phyloP scores from a whole-genome alignment of 208 protist genomes.

The Leishmania tropica region DNA sequence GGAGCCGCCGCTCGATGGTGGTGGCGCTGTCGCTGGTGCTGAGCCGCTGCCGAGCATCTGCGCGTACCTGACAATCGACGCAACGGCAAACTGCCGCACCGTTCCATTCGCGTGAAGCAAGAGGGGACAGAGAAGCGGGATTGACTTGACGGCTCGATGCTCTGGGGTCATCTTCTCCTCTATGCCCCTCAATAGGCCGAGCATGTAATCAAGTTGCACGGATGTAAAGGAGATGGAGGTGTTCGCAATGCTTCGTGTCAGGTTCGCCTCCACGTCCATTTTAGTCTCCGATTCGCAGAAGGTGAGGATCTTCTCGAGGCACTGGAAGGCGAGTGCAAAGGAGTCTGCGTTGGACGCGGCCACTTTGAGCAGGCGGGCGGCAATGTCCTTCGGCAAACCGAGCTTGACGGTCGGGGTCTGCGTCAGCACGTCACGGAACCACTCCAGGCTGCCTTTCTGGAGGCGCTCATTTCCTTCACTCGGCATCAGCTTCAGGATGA shows the following conservation, averaged over 20 bases:
- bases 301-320: constrained; percentile 38
- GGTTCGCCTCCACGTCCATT: constrained; percentile 26
- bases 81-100: constrained; percentile 35
- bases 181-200: constrained; percentile 36
- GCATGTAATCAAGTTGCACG: constrained; percentile 22
- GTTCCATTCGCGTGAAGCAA: constrained; percentile 31
- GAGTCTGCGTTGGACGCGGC: constrained; percentile 11
- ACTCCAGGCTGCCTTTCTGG: constrained; percentile 30
- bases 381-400: constrained; percentile 23
- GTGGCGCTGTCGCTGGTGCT: not conserved
- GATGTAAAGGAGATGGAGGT: constrained; percentile 12
- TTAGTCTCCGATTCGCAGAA: constrained; percentile 33
- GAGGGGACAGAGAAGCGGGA: constrained; percentile 50
- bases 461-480: constrained; percentile 32
- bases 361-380: constrained; percentile 29
- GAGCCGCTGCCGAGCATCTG: constrained; percentile 8
- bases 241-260: constrained; percentile 21
- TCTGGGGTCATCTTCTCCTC: constrained; percentile 35
- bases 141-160: constrained; percentile 42
- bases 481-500: constrained; percentile 44
- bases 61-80: constrained; percentile 25
- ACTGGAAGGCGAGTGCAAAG: constrained; percentile 32
- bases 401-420: constrained; percentile 26
- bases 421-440: constrained; percentile 26
- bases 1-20: not conserved